Conservation (phyloP, 2,329 filamentous ascomycete species). For the Lachnellula willkommii region DNA sequence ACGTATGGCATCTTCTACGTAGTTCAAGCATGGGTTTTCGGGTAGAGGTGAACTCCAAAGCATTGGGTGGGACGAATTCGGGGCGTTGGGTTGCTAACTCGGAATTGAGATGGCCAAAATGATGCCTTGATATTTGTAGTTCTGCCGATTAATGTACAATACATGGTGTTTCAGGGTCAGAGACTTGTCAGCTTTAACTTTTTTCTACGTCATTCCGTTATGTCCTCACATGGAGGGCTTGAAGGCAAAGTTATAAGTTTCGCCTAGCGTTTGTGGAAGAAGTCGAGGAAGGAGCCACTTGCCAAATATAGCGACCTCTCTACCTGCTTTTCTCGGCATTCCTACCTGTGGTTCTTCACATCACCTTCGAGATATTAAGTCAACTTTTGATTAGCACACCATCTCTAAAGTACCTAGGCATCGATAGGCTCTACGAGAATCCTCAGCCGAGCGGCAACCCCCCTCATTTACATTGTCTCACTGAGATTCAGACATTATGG, state of each 20-base stretch:
- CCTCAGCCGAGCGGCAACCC: too few relatives aligned
- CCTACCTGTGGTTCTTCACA: background rate
- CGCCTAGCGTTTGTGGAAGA: background rate
- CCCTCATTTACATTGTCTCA: too few relatives aligned
- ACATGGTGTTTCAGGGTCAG: constrained; percentile 13
- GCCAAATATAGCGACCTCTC: background rate
- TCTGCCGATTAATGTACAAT: constrained; percentile 14
- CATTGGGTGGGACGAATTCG: constrained; percentile 14
- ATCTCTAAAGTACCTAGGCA: background rate
- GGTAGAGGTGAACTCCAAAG: constrained; percentile 1
- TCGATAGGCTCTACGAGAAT: too few relatives aligned
- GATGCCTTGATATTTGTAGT: constrained; percentile 1
- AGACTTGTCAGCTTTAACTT: background rate
- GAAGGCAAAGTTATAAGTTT: too few relatives aligned
- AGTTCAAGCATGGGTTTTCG: background rate
- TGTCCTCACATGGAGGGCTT: too few relatives aligned
- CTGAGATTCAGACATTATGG: background rate
- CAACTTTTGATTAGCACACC: background rate
- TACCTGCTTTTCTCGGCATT: background rate
- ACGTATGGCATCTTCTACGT: background rate
- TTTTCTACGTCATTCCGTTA: too few relatives aligned
- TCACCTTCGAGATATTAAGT: background rate
- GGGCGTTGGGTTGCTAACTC: constrained; percentile 3
- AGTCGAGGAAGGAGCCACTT: background rate
- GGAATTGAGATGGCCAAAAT: constrained; percentile 1